Evolutionary conservation across 2,329 filamentous ascomycete genomes (phyloP), one percentile per base, ranked within the genome.

Genomic region (Talaromyces sp.): DNA sequence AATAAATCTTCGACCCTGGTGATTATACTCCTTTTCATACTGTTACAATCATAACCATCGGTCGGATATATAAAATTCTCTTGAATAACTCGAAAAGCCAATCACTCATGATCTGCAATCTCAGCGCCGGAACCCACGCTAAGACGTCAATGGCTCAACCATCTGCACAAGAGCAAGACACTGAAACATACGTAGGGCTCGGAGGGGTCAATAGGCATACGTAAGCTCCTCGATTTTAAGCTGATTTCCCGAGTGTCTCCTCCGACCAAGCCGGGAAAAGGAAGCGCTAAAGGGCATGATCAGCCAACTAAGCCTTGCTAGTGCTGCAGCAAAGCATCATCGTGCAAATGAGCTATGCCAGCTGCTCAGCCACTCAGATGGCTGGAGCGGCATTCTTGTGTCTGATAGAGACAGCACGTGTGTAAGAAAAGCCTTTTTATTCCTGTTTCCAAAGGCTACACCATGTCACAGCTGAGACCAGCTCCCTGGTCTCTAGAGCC

Each of bases 101-200:
- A 25, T 46, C 44, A n/a, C 14, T 23, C 44, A 48, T n/a, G 5
- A 48, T 25, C 9, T 2, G 23, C 44, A 48, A 25, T 31, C 37
- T 58, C 55, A 39, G 23, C 14, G 23, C 39, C 39, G 44, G 31
- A 58, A 33, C 39, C 55, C 37, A 44, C 55, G 39, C 39, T 58
- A 58, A 58, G 56, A 58, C 40, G 28, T 58, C 56, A 58, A 44
- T 58, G 56, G 40, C 56, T 58, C n/a, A 18, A n/a, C 16, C 6
- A 31, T 18, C 48, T 52, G 16, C 25, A 52, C 3, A 28, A 16
- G 16, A 18, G n/a, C 31, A 18, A 33, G 52, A 37, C 18, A 21
- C 14, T 9, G n/a, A 14, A 55, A 35, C n/a, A 7, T 46, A 35
- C 28, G 1, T 23, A 46, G 18, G 31, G 52, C 25, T 37, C 8